Evolutionary conservation across 2,329 filamentous ascomycete species (phyloP).

Genomic region (Talaromyces albobiverticillius): DNA sequence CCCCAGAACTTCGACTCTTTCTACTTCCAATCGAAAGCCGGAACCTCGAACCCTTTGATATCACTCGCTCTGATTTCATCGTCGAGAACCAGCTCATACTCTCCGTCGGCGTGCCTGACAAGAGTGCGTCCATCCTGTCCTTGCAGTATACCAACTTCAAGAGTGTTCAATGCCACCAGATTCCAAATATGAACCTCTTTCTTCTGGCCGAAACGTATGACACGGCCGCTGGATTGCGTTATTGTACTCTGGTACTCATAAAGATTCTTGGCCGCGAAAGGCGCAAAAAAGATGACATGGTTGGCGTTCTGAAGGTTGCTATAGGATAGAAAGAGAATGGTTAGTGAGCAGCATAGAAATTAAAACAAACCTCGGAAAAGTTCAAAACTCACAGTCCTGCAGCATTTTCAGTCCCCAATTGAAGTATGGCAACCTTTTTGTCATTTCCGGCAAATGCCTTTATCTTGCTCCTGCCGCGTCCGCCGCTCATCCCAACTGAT

Average conservation of each 20-base stretch:
- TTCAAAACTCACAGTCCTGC: conserved; percentile 54
- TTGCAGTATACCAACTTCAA: conserved; percentile 47
- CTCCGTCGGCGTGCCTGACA: conserved; percentile 14
- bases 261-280: conserved; percentile 49
- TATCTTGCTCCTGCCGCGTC: conserved; percentile 33
- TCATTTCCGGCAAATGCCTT: conserved; percentile 32
- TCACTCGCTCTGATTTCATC: conserved; percentile 23
- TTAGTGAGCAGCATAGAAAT: too few species aligned
- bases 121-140: conserved; percentile 29
- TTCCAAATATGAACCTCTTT: conserved; percentile 59
- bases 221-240: conserved; percentile 62
- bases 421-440: conserved; percentile 55
- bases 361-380: neutral
- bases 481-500: conserved; percentile 33
- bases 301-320: conserved; percentile 64
- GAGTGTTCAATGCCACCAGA: conserved; percentile 41
- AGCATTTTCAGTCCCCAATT: conserved; percentile 55
- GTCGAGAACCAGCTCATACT: conserved; percentile 19
- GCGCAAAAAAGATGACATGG: conserved; percentile 62
- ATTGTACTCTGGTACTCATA: conserved; percentile 58
- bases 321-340: conserved; percentile 6
- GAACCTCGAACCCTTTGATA: conserved; percentile 25
- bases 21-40: conserved; percentile 19
- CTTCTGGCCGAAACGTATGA: conserved; percentile 56
- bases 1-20: neutral